phyloP scores from a whole-genome alignment of 495 filamentous ascomycete species.

The Aspergillus nidulans region DNA sequence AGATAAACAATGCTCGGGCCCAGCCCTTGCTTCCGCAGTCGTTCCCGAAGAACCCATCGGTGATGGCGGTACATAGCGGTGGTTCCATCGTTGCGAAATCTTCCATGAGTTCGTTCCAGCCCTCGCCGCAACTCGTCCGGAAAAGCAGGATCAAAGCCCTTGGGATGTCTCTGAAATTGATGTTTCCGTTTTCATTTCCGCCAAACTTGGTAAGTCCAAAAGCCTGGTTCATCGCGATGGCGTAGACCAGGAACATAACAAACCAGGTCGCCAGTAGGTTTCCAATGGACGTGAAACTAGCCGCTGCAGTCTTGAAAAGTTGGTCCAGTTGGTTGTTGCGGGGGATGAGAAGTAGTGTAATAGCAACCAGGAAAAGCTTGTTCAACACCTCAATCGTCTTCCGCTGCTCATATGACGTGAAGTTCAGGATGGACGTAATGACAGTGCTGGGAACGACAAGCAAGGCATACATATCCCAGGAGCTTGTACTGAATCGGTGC shows the following conservation, averaged over 20 bases:
- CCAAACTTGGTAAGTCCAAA: slow-evolving; percentile 94
- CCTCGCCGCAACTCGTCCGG: slow-evolving; percentile 85
- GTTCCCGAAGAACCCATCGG: slow-evolving; percentile 66
- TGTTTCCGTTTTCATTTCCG: slow-evolving; percentile 63
- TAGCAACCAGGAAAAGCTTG: slow-evolving; percentile 88
- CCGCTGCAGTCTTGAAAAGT: slow-evolving; percentile 98
- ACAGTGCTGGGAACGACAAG: slow-evolving; percentile 81
- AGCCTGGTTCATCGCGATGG: slow-evolving; percentile 92
- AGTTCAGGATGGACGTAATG: slow-evolving; percentile 66
- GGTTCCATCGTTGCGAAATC: slow-evolving; percentile 77
- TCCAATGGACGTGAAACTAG: slow-evolving; percentile 81
- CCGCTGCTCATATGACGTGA: slow-evolving; percentile 46
- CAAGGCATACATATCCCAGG: slow-evolving; percentile 92
- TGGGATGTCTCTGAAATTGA: slow-evolving; percentile 91
- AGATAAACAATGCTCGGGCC: slow-evolving; percentile 83
- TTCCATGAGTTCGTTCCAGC: slow-evolving; percentile 96
- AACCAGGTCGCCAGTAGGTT: slow-evolving; percentile 97
- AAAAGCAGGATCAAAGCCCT: slow-evolving; percentile 93
- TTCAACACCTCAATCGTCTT: slow-evolving; percentile 71
- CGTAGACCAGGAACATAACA: slow-evolving; percentile 91
- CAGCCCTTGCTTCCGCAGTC: slow-evolving; percentile 90
- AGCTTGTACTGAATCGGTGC: slow-evolving; percentile 86
- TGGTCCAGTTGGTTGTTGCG: slow-evolving; percentile 97
- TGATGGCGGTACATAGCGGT: slow-evolving; percentile 65
- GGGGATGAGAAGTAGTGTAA: slow-evolving; percentile 88